Percentiles rank a stretch among this genome's conserved stretches.
These are phyloP conservation scores for Canna indica DNA, from an alignment of 176 grass and related monocot genomes.

Conservation along the genomic window DNA sequence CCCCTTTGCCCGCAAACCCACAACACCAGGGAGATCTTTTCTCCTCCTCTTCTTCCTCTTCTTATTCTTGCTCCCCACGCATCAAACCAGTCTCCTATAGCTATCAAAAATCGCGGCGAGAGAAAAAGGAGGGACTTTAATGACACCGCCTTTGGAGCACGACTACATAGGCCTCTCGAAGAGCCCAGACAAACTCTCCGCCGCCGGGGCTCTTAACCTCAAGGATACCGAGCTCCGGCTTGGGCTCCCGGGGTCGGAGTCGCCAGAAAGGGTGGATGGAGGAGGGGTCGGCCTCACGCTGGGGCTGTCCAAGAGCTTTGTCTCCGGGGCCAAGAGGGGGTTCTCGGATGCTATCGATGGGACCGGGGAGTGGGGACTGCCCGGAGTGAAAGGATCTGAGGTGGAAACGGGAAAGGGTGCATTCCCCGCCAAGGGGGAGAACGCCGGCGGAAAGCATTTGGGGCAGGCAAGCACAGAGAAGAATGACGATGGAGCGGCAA, in stretches of 20 bases:
- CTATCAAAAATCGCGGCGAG: not conserved
- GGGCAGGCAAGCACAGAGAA: not conserved
- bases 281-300: constrained; percentile 25
- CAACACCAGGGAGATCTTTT: not conserved
- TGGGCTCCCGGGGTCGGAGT: constrained; percentile 52
- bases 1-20: not conserved
- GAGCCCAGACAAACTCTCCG: constrained; percentile 8
- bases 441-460: not conserved
- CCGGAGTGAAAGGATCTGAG: constrained; percentile 17
- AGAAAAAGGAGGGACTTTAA: not conserved
- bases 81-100: not conserved
- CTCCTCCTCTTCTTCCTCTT: not conserved
- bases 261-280: constrained; percentile 5
- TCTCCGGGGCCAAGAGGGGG: constrained; percentile 57
- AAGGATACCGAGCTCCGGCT: constrained; percentile 54
- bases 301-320: constrained; percentile 39
- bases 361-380: constrained; percentile 25
- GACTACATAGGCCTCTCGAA: constrained; percentile 9
- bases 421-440: constrained; percentile 8
- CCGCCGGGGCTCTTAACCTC: constrained; percentile 24
- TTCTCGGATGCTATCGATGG: constrained; percentile 51
- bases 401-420: constrained; percentile 30
- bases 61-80: not conserved
- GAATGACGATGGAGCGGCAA: not conserved
- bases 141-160: constrained; percentile 12